Evolutionary conservation across 768 basidiomycete species (phyloP).

Genomic region (Baorangia bicolor): DNA sequence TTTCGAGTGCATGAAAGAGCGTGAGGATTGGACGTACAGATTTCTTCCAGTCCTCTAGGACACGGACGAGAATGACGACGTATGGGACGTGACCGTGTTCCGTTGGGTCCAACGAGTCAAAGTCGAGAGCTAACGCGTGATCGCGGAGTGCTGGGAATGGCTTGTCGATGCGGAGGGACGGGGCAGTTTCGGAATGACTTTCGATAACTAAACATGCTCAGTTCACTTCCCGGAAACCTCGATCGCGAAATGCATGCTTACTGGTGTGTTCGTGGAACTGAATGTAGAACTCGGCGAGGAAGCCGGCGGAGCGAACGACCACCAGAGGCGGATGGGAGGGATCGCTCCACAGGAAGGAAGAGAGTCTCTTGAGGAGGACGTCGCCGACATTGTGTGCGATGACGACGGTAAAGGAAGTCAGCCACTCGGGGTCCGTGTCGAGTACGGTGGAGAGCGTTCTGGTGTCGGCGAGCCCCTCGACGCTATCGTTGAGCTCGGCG

Average conservation of each 20-base stretch:
- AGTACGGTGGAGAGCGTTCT: conserved; percentile 59
- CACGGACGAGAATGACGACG: conserved; percentile 82
- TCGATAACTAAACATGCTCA: conserved; percentile 65
- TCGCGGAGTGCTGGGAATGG: conserved; percentile 83
- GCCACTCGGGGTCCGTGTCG: conserved; percentile 47
- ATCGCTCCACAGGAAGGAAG: conserved; percentile 67
- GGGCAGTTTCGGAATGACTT: conserved; percentile 74
- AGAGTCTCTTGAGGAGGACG: conserved; percentile 53
- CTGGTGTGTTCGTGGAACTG: conserved; percentile 88
- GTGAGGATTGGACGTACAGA: conserved; percentile 44
- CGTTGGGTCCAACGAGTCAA: conserved; percentile 79
- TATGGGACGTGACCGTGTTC: conserved; percentile 92
- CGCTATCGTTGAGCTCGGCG: conserved; percentile 84
- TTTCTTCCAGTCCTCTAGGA: conserved; percentile 80
- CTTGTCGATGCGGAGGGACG: conserved; percentile 81
- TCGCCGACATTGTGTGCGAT: conserved; percentile 80
- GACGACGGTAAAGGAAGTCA: conserved; percentile 72
- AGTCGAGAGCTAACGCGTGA: conserved; percentile 69
- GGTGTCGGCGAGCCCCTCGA: conserved; percentile 65
- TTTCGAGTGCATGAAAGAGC: background rate
- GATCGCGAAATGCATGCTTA: conserved; percentile 38
- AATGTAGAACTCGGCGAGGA: conserved; percentile 83
- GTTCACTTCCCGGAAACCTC: background rate
- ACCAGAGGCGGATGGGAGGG: conserved; percentile 65
- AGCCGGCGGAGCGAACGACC: conserved; percentile 81